Evolutionary conservation across 2,329 filamentous ascomycete genomes (phyloP), one percentile per base, ranked within the genome.

Genomic region (Scorias spongiosa): DNA sequence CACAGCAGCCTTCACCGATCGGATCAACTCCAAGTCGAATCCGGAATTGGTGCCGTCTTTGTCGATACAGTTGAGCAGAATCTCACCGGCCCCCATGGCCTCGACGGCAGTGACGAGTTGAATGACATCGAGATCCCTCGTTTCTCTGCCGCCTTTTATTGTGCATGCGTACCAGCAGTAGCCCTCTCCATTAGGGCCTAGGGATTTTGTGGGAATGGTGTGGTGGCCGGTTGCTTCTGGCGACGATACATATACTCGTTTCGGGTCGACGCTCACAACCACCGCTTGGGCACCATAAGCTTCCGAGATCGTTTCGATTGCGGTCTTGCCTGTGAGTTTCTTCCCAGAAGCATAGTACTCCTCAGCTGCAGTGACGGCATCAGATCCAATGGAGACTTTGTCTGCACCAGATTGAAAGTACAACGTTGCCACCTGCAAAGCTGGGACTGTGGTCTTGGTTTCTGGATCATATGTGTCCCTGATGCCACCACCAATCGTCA

Each of bases 131-230:
- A 96, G 72, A 61, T 96, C 87, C 47, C 88, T 77, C n/a, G 83
- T 88, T 67, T 96, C 89, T 48, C 91, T 80, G 6, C 91, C 91
- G 40, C 91, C 91, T 67, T 89, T 93, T 67, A 93, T 86, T 6
- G 91, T 98, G 67, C 91, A 96, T 46, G 91, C 88, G 62, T 95
- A 98, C 89, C 89, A 98, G 68, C 86, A 94, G 64, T 78, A 82
- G 42, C 70, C 67, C 63, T 95, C 84, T 26, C 87, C 87, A 38
- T 75, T 72, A 17, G 84, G 79, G 8, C 88, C 86, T 0, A 77
- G 78, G 48, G 69, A 74, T 0, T 65, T 60, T 0, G 89, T 94
- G 57, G 72, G 68, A 57, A 95, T 68, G 11, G 81, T 84, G 63
- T 91, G 82, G 56, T 85, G 80, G 1, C 74, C 72, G 43, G 84